Conservation (phyloP, 2,329 filamentous ascomycete genomes). For the Colletotrichum orchidophilum region DNA sequence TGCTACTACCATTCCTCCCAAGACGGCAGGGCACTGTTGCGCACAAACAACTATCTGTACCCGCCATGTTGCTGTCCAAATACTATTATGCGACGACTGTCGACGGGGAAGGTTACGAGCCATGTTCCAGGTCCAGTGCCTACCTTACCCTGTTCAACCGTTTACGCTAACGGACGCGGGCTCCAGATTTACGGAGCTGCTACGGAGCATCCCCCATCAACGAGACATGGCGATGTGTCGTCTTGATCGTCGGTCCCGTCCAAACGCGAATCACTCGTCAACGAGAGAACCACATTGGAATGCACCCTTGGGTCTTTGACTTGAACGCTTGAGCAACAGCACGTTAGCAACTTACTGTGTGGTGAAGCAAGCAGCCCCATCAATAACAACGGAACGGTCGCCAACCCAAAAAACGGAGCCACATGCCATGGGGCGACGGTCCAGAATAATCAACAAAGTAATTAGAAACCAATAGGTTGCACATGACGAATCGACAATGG, state of each 20-base stretch:
- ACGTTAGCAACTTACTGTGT: neutral
- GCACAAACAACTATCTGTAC: neutral
- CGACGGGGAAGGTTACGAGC: neutral
- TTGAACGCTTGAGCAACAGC: neutral
- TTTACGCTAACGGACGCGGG: neutral
- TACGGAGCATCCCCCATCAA: constrained; percentile 7
- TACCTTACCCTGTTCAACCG: neutral
- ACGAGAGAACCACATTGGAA: constrained; percentile 10
- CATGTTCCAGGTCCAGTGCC: neutral
- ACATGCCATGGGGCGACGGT: constrained; percentile 10
- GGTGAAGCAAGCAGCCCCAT: constrained; percentile 5
- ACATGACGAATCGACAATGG: constrained; percentile 26
- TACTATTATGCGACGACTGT: neutral
- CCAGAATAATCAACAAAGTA: constrained; percentile 24
- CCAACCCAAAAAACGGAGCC: constrained; percentile 10
- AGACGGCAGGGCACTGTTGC: constrained; percentile 3
- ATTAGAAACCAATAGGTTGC: neutral
- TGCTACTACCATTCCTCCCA: neutral
- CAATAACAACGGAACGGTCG: constrained; percentile 10
- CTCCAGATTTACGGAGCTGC: constrained; percentile 22
- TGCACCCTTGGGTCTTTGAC: neutral
- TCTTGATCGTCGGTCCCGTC: constrained; percentile 26
- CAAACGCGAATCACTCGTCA: constrained; percentile 6
- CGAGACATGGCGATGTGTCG: constrained; percentile 27
- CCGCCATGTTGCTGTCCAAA: neutral